Percentiles rank a stretch among this genome's conserved stretches.
These are phyloP conservation scores for Claviceps cyperi DNA, from an alignment of 2,329 filamentous ascomycete genomes.

Conservation along the genomic window DNA sequence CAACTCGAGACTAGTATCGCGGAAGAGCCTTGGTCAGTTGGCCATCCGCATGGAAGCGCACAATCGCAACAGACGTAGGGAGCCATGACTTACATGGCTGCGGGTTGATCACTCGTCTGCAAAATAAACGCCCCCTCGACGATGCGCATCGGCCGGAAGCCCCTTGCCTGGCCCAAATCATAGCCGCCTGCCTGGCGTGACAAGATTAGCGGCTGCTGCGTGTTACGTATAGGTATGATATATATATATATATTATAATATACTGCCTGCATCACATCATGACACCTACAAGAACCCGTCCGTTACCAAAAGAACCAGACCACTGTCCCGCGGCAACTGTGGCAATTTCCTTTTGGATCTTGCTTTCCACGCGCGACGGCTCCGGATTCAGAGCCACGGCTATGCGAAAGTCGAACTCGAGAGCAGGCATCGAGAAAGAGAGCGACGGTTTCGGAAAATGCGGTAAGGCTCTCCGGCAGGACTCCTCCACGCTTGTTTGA, in stretches of 20 bases:
- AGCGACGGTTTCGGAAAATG: slow-evolving; percentile 28
- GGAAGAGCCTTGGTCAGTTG: not conserved
- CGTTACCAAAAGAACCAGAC: slow-evolving; percentile 34
- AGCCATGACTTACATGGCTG: slow-evolving; percentile 24
- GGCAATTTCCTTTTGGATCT: slow-evolving; percentile 33
- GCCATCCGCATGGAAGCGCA: not conserved
- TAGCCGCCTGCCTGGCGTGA: slow-evolving; percentile 24
- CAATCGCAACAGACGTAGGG: not conserved
- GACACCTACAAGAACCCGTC: slow-evolving; percentile 29
- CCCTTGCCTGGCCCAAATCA: slow-evolving; percentile 26
- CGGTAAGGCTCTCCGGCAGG: slow-evolving; percentile 22
- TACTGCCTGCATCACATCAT: not conserved
- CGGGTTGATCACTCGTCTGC: slow-evolving; percentile 30
- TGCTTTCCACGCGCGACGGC: slow-evolving; percentile 27
- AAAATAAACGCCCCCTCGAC: slow-evolving; percentile 36
- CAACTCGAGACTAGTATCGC: slow-evolving; percentile 23
- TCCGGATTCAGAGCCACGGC: slow-evolving; percentile 30
- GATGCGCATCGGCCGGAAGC: slow-evolving; percentile 26
- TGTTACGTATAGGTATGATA: too few species aligned
- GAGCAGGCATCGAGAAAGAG: slow-evolving; percentile 29
- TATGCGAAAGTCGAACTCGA: slow-evolving; percentile 36
- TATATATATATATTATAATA: too few species aligned
- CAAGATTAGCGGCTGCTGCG: too few species aligned
- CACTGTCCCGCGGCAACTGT: slow-evolving; percentile 32
- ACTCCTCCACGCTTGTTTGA: slow-evolving; percentile 21